Percentiles rank a stretch among this genome's conserved stretches.
Evolutionary conservation across 2,329 filamentous ascomycete species (phyloP).

Genomic region (Huntiella decipiens): DNA sequence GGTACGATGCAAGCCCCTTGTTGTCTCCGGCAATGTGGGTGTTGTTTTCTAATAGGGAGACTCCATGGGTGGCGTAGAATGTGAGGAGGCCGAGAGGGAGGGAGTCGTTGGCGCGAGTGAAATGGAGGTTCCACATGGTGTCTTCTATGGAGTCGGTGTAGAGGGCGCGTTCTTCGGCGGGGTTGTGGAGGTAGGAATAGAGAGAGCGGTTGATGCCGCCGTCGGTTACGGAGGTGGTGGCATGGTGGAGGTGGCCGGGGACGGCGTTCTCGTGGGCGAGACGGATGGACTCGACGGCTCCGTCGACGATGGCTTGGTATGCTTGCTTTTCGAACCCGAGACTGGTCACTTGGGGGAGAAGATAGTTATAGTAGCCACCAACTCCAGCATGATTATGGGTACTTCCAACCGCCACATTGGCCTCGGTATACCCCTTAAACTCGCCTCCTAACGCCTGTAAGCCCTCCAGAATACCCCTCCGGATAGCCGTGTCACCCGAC

Average conservation of each 20-base stretch:
- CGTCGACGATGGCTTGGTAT: constrained; percentile 76
- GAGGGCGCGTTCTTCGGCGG: constrained; percentile 48
- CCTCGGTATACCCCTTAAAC: constrained; percentile 54
- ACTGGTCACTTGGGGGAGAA: constrained; percentile 78
- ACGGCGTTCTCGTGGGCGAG: constrained; percentile 41
- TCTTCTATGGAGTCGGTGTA: constrained; percentile 40
- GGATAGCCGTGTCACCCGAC: constrained; percentile 73
- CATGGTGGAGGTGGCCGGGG: constrained; percentile 47
- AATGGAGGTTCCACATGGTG: constrained; percentile 57
- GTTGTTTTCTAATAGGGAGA: constrained; percentile 79
- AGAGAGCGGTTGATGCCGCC: constrained; percentile 81
- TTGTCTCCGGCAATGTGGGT: constrained; percentile 87
- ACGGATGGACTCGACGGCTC: constrained; percentile 62
- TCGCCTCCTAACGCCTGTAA: constrained; percentile 49
- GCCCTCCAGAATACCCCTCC: constrained; percentile 68
- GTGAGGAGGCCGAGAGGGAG: constrained; percentile 68
- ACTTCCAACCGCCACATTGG: constrained; percentile 76
- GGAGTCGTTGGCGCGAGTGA: constrained; percentile 52
- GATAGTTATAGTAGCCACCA: constrained; percentile 85
- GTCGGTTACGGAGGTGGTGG: constrained; percentile 48
- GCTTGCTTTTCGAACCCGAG: constrained; percentile 73
- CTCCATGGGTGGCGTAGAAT: constrained; percentile 87
- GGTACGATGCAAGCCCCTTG: constrained; percentile 76
- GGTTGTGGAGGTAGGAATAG: constrained; percentile 76
- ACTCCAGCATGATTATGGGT: constrained; percentile 88